phyloP scores from a whole-genome alignment of 192 early-diverging fungal genomes.

The Backusella westeae region DNA sequence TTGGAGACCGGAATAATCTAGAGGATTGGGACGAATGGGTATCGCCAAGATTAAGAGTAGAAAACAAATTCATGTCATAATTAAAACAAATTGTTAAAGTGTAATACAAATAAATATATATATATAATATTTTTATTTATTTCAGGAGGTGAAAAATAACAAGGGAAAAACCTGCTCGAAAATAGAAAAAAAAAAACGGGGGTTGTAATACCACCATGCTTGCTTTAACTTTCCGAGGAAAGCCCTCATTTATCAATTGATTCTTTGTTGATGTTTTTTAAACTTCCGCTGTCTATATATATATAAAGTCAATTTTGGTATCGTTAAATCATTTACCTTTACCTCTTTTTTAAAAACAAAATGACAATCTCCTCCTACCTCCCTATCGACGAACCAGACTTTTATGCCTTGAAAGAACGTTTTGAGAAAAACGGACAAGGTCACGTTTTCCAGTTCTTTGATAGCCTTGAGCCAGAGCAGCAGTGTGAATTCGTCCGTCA shows the following conservation, averaged over 20 bases:
- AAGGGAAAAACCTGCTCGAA: background rate
- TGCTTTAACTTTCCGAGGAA: background rate
- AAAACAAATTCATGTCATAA: slow-evolving; percentile 6
- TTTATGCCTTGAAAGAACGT: slow-evolving; percentile 51
- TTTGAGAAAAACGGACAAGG: slow-evolving; percentile 77
- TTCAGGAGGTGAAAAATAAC: background rate
- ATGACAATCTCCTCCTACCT: slow-evolving; percentile 25
- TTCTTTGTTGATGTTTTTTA: background rate
- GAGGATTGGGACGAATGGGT: slow-evolving; percentile 27
- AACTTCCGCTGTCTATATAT: background rate
- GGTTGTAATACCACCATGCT: background rate
- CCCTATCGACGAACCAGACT: slow-evolving; percentile 28
- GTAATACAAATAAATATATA: slow-evolving; percentile 7
- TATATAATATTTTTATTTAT: background rate
- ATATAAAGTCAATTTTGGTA: background rate
- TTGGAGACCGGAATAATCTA: slow-evolving; percentile 13
- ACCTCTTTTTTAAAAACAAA: background rate
- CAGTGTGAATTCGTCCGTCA: slow-evolving; percentile 61
- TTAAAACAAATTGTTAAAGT: slow-evolving; percentile 1
- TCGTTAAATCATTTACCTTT: background rate
- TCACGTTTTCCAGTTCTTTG: slow-evolving; percentile 85
- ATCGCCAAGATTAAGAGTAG: slow-evolving; percentile 12
- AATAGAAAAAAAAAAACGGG: background rate
- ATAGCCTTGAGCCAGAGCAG: slow-evolving; percentile 58
- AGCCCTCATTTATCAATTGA: background rate